phyloP scores from a whole-genome alignment of 139 green algal genomes.

The Pycnococcus provasolii region DNA sequence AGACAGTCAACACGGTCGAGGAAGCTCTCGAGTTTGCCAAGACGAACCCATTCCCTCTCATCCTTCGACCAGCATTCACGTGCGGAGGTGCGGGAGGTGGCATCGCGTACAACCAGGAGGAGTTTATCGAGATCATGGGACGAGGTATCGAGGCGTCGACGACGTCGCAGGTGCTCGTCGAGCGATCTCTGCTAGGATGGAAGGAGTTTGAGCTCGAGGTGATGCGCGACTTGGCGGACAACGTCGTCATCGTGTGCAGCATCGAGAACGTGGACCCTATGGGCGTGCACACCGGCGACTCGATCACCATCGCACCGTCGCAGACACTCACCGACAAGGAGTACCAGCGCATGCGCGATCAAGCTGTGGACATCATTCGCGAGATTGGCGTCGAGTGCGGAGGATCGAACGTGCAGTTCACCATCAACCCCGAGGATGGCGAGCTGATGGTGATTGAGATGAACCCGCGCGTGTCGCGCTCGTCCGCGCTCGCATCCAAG shows the following conservation, averaged over 20 bases:
- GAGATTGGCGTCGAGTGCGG: conserved; percentile 99
- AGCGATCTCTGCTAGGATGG: conserved; percentile 91
- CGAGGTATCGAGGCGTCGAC: conserved; percentile 72
- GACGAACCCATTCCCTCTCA: conserved; percentile 66
- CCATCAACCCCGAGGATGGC: conserved; percentile 81
- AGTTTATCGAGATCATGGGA: conserved; percentile 78
- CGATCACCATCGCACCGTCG: conserved; percentile 54
- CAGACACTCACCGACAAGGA: conserved; percentile 92
- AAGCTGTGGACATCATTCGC: conserved; percentile 76
- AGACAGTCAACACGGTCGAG: conserved; percentile 49
- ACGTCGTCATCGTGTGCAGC: conserved; percentile 98
- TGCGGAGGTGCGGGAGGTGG: conserved; percentile 91
- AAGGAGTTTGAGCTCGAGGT: conserved; percentile 95
- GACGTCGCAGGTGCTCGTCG: conserved; percentile 78
- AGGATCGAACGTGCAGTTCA: conserved; percentile 94
- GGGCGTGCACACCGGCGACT: conserved; percentile 93
- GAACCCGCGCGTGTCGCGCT: conserved; percentile 94
- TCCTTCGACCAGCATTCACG: conserved; percentile 98
- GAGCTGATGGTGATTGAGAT: conserved; percentile 99
- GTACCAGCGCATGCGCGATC: conserved; percentile 86
- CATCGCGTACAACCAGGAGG: conserved; percentile 98
- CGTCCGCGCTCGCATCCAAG: conserved; percentile 96
- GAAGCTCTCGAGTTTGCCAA: conserved; percentile 48
- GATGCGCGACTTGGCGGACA: conserved; percentile 97
- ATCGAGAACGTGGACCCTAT: conserved; percentile 99